Evolutionary conservation across 2,329 filamentous ascomycete species (phyloP), one percentile per base, ranked within the genome.

Genomic region (Cladosporium velox): DNA sequence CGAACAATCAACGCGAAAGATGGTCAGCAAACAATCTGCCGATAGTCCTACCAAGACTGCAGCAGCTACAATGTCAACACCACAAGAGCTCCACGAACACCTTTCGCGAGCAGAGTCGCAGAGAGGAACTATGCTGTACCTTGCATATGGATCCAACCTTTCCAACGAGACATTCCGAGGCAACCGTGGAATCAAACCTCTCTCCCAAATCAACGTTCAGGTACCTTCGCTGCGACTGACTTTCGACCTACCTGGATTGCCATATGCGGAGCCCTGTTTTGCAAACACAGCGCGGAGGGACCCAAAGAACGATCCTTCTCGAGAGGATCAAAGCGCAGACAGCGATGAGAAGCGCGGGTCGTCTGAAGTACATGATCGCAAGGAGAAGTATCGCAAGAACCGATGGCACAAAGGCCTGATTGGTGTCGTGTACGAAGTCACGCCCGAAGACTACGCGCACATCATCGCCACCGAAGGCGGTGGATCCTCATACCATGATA

Each of bases 401-500:
- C 81, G 80, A 64, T 96, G 92, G 93, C 82, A 88, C 69, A 93
- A 93, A 73, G 91, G 92, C 4, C 85, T 99, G 2, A 87, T 97
- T 49, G 95, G 95, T 28, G 92, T 97, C 18, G 95, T 98, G 4
- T 99, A 99, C 80, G 93, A 98, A 80, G 92, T 98, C 34, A 97
- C 93, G 0, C 81, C 85, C 21, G 78, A 85, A 52, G 95, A 99
- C 80, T 99, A 91, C 76, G 85, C 88, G 7, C 90, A 87, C 67
- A 97, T 99, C 71, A 90, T 98, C 67, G 89, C 89, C 5, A 97
- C 93, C 5, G 95, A 99, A 77, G 94, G 94, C 61, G 93, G 91
- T 35, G 93, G 93, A 21, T 80, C 88, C 2, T 86, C 89, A n/a
- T 99, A 99, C 81, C 83, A 89, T 65, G 93, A 98, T 75, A 87